These are phyloP conservation scores for Ustilago loliicola DNA, from an alignment of 1,284 basidiomycete genomes.

Conservation along the genomic window DNA sequence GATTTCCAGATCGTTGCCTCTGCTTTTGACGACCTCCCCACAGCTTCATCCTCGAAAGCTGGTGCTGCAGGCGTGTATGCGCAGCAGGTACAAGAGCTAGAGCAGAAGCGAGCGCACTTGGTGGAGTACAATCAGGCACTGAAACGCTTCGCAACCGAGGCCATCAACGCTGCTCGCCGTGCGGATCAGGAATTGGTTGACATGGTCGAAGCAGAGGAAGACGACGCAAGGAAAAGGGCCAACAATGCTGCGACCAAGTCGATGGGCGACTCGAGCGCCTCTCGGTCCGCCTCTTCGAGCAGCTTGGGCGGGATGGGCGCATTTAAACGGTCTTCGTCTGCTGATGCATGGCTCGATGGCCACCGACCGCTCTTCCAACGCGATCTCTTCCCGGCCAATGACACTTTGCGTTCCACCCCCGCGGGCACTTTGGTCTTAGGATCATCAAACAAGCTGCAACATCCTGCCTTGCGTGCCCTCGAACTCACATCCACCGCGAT, in stretches of 20 bases:
- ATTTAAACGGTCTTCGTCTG: conserved; percentile 12
- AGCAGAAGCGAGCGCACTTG: conserved; percentile 44
- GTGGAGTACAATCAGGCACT: conserved; percentile 56
- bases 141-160: conserved; percentile 52
- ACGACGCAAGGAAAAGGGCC: conserved; percentile 37
- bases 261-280: conserved; percentile 17
- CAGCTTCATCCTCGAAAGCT: conserved; percentile 20
- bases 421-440: conserved; percentile 30
- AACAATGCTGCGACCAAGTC: conserved; percentile 3
- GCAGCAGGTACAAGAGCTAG: conserved; percentile 55
- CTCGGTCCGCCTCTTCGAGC: conserved; percentile 25
- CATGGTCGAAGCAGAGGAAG: conserved; percentile 47
- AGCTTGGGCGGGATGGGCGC: conserved; percentile 8
- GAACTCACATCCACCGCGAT: conserved; percentile 27
- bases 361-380: conserved; percentile 47
- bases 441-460: conserved; percentile 20
- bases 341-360: conserved; percentile 41
- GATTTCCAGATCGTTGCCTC: conserved; percentile 55
- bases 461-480: conserved; percentile 49
- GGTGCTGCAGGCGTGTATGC: conserved; percentile 25
- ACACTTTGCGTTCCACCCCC: conserved; percentile 34
- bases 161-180: conserved; percentile 48
- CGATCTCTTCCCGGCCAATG: conserved; percentile 54
- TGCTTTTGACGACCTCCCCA: conserved; percentile 35
- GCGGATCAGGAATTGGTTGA: conserved; percentile 44